These are phyloP conservation scores for Phycomyces blakesleeanus DNA, from an alignment of 192 early-diverging fungal genomes.

Conservation along the genomic window DNA sequence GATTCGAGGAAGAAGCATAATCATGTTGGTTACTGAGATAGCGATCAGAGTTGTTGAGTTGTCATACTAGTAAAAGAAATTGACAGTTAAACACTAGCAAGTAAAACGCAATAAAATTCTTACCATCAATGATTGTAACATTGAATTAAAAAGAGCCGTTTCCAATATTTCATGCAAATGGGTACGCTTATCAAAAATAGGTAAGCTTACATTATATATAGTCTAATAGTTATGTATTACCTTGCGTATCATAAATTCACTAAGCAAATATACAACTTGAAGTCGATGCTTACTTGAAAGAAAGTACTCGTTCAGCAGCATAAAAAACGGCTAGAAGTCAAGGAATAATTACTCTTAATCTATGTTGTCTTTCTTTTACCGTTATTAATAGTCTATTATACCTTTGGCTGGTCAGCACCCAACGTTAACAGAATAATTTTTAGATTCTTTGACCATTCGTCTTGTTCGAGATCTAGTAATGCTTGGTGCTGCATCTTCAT, in stretches of 20 bases:
- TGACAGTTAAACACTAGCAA: neutral
- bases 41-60: slow-evolving; percentile 50
- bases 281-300: slow-evolving; percentile 42
- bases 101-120: neutral
- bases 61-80: slow-evolving; percentile 36
- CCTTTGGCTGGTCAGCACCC: slow-evolving; percentile 34
- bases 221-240: slow-evolving; percentile 20
- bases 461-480: slow-evolving; percentile 28
- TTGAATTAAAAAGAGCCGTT: slow-evolving; percentile 47
- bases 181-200: slow-evolving; percentile 31
- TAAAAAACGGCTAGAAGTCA: slow-evolving; percentile 38
- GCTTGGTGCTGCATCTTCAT: slow-evolving; percentile 16
- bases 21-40: slow-evolving; percentile 47
- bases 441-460: slow-evolving; percentile 37
- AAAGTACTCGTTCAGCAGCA: slow-evolving; percentile 44
- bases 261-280: slow-evolving; percentile 44
- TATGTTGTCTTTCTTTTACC: neutral
- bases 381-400: neutral
- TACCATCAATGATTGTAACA: slow-evolving; percentile 52
- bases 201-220: neutral
- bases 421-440: slow-evolving; percentile 18
- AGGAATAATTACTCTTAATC: neutral
- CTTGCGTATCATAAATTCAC: slow-evolving; percentile 47
- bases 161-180: slow-evolving; percentile 51
- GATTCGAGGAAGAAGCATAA: slow-evolving; percentile 53